Percentiles rank a stretch among this genome's conserved stretches.
Evolutionary conservation across 768 basidiomycete species (phyloP).

Genomic region (Rhizopogon vesiculosus): DNA sequence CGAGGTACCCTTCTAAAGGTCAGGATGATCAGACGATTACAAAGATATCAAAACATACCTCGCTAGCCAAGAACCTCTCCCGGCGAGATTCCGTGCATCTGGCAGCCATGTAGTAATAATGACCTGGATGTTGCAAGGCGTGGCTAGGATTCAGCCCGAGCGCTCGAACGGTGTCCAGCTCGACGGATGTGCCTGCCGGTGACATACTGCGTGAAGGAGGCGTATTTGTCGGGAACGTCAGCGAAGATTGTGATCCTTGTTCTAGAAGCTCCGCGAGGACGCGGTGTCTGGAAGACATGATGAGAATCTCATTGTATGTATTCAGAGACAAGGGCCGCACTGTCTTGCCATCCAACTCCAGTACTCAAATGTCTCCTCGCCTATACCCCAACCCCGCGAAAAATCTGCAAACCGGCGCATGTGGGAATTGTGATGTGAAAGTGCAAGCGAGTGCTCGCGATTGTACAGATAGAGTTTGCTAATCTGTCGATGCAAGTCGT

Average conservation of each 20-base stretch:
- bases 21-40: background rate
- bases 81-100: slow-evolving; percentile 76
- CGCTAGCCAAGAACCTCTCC: slow-evolving; percentile 57
- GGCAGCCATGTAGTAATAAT: slow-evolving; percentile 87
- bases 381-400: slow-evolving; percentile 90
- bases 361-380: slow-evolving; percentile 93
- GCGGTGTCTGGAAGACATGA: slow-evolving; percentile 55
- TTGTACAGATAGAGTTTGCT: slow-evolving; percentile 90
- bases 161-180: slow-evolving; percentile 55
- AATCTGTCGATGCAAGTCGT: slow-evolving; percentile 44
- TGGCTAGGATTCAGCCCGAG: slow-evolving; percentile 77
- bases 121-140: slow-evolving; percentile 82
- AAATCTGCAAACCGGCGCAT: slow-evolving; percentile 83
- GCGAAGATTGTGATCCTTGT: slow-evolving; percentile 61
- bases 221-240: slow-evolving; percentile 57
- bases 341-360: slow-evolving; percentile 97
- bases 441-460: slow-evolving; percentile 74
- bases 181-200: slow-evolving; percentile 28
- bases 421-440: slow-evolving; percentile 83
- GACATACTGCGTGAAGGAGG: slow-evolving; percentile 32
- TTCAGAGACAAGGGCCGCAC: slow-evolving; percentile 38
- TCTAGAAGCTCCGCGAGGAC: slow-evolving; percentile 89
- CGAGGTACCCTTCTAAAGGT: slow-evolving; percentile 14
- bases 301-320: background rate
- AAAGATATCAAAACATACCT: slow-evolving; percentile 35